Percentiles rank a stretch among this genome's conserved stretches.
Evolutionary conservation across 495 filamentous ascomycete genomes (phyloP).

Genomic region (Chaetomium fimeti): DNA sequence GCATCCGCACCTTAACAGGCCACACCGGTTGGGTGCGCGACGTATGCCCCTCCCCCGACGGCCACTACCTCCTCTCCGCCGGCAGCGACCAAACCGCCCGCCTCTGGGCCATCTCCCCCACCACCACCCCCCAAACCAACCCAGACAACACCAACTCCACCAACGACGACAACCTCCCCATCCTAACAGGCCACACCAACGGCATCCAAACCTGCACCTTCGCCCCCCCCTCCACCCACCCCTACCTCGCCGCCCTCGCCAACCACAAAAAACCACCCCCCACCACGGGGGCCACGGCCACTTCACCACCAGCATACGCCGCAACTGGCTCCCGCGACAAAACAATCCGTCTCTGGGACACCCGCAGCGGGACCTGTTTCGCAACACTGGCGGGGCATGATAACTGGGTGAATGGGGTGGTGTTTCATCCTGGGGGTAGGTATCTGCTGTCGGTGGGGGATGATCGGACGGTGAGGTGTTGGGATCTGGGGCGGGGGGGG

Average conservation of each 20-base stretch:
- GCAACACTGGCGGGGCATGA: slow-evolving; percentile 89
- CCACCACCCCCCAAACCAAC: too few species aligned
- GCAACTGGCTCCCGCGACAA: slow-evolving; percentile 91
- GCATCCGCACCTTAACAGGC: slow-evolving; percentile 75
- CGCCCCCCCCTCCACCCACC: slow-evolving; percentile 77
- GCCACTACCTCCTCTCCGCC: slow-evolving; percentile 73
- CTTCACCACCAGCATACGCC: slow-evolving; percentile 55
- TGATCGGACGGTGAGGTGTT: slow-evolving; percentile 90
- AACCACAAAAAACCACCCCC: slow-evolving; percentile 73
- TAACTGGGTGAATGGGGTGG: slow-evolving; percentile 87
- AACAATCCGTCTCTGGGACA: slow-evolving; percentile 86
- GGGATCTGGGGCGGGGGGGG: slow-evolving; percentile 91
- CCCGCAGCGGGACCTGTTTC: slow-evolving; percentile 69
- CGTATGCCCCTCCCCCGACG: slow-evolving; percentile 78
- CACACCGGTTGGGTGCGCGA: slow-evolving; percentile 87
- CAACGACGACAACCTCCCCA: slow-evolving; percentile 64
- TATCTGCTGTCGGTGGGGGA: slow-evolving; percentile 83
- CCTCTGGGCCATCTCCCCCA: slow-evolving; percentile 69
- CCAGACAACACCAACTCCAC: too few species aligned
- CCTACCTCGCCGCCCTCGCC: slow-evolving; percentile 73
- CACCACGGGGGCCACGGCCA: too few species aligned
- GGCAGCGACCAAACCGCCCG: slow-evolving; percentile 77
- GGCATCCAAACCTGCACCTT: slow-evolving; percentile 83
- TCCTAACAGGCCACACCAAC: slow-evolving; percentile 84
- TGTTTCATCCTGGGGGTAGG: slow-evolving; percentile 92